Evolutionary conservation across 257 asterid species (phyloP).

Genomic region (Nicotiana undulata): DNA sequence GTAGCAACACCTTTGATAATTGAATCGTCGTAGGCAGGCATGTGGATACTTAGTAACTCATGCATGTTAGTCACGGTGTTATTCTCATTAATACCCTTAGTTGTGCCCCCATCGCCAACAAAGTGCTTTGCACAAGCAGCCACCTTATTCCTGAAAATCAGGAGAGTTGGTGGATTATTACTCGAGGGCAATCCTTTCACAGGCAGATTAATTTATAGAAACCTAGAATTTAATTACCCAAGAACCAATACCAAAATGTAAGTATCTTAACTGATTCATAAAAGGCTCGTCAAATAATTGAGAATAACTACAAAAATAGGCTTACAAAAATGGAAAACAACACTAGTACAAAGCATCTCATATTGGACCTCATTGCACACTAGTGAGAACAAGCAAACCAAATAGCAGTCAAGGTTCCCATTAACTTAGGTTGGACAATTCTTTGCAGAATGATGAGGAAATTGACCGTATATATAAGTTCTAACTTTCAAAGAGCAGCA

Average conservation of each 20-base stretch:
- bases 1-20: slow-evolving; percentile 73
- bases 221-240: neutral
- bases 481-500: slow-evolving; percentile 5
- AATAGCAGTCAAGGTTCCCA: neutral
- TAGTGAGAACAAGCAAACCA: neutral
- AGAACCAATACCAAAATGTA: neutral
- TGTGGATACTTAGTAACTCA: slow-evolving; percentile 74
- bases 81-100: slow-evolving; percentile 62
- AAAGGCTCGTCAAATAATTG: neutral
- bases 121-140: slow-evolving; percentile 95
- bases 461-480: neutral
- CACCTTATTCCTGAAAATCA: slow-evolving; percentile 57
- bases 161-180: neutral
- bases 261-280: neutral
- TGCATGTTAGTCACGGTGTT: slow-evolving; percentile 58
- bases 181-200: neutral
- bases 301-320: neutral
- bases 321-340: neutral
- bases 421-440: neutral
- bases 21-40: slow-evolving; percentile 79
- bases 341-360: neutral
- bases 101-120: slow-evolving; percentile 94
- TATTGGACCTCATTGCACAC: neutral
- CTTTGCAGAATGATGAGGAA: neutral
- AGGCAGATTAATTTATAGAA: neutral